Evolutionary conservation across 768 basidiomycete genomes (phyloP), one percentile per base, ranked within the genome.

Genomic region (Termitomyces bulborhizus): DNA sequence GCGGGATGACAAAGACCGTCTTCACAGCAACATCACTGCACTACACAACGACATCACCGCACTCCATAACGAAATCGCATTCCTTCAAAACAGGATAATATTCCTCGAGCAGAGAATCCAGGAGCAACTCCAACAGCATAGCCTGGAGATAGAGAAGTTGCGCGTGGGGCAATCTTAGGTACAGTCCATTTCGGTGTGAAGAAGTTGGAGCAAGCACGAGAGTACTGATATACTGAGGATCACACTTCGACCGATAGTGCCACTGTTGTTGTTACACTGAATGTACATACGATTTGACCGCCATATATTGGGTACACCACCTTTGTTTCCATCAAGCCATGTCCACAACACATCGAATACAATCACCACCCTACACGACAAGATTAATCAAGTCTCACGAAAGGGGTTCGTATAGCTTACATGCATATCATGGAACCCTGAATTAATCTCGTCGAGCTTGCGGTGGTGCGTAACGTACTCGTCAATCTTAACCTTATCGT

Each of bases 361-460:
- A 97, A 47, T 90, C 79, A 15, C 94, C 94, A 45, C 70, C 74
- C 88, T 93, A 47, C 0, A 61, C 18, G 36, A 66, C 21, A 32
- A 54, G 49, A 32, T 47, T 37, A 36, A 24, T 54, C 8, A 7
- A 52, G 27, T 44, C 47, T 24, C 40, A n/a, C 26, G 36, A n/a
- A 42, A 16, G 46, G 11, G 24, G 37, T 5, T 11, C 43, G 1
- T 13, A 37, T 37, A 21, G 81, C 93, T 71, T 72, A 94, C 92
- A 74, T 98, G 93, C 95, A 99, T 98, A 66, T 96, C 91, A 55
- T 88, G 76, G 78, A 99, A 98, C 21, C 92, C 93, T 47, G 84
- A 77, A 71, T 91, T 91, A 67, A 94, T 89, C 6, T 90, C 85
- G 26, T 72, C 77, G 36, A 95, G 74, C 41, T 73, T 80, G 63